These are phyloP conservation scores for Gracilaria gracilis DNA, from an alignment of 23 red algal species.

Conservation along the genomic window DNA sequence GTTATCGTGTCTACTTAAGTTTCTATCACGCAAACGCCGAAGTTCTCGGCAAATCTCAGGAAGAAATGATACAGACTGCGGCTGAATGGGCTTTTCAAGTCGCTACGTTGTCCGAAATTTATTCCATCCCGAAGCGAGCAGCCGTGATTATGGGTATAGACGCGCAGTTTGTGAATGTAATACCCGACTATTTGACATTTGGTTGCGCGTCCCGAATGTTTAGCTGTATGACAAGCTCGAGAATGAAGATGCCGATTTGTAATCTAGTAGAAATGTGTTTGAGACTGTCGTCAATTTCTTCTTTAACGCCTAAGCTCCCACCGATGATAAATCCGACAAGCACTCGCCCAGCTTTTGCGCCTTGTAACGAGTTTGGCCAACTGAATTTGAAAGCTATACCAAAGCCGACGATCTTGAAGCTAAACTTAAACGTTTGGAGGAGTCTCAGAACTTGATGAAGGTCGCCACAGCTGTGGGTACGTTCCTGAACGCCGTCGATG, in stretches of 20 bases:
- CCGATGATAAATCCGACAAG: conserved; percentile 55
- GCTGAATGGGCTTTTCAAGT: conserved; percentile 38
- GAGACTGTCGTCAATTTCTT: conserved; percentile 31
- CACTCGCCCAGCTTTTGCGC: conserved; percentile 57
- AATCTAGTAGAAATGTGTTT: conserved; percentile 27
- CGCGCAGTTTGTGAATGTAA: conserved; percentile 4
- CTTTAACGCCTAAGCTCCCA: conserved; percentile 41
- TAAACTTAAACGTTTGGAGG: conserved; percentile 23
- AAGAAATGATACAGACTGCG: conserved; percentile 49
- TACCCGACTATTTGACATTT: conserved; percentile 11
- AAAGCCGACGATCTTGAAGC: conserved; percentile 30
- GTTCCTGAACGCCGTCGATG: conserved; percentile 33
- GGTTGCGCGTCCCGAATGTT: conserved; percentile 49
- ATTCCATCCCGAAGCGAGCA: conserved; percentile 66
- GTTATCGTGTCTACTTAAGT: conserved; percentile 73
- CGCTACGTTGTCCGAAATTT: conserved; percentile 30
- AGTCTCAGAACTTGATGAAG: conserved; percentile 35
- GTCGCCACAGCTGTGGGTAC: conserved; percentile 6
- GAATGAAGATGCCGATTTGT: conserved; percentile 28
- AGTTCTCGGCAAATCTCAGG: conserved; percentile 50
- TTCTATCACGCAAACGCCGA: conserved; percentile 63
- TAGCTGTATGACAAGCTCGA: conserved; percentile 52
- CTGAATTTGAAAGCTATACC: conserved; percentile 45
- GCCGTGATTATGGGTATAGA: conserved; percentile 19
- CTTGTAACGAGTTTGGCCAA: conserved; percentile 44